Percentiles rank a stretch among this genome's conserved stretches.
phyloP scores from a whole-genome alignment of 441 rosid species.

The Jatropha podagrica region DNA sequence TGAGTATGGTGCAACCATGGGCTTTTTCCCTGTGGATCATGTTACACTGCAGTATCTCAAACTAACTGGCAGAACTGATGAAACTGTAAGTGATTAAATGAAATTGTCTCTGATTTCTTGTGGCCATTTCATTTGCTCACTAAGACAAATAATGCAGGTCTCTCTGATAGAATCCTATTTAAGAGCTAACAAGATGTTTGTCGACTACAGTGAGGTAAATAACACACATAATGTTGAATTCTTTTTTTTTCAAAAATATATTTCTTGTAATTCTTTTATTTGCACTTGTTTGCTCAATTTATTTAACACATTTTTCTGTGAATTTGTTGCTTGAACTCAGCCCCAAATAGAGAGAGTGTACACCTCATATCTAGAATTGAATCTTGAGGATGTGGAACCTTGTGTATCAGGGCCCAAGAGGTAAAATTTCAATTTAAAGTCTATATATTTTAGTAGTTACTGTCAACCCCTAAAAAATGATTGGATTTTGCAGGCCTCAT shows the following conservation, averaged over 20 bases:
- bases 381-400: constrained; percentile 82
- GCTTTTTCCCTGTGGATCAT: constrained; percentile 94
- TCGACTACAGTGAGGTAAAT: constrained; percentile 85
- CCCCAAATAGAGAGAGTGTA: constrained; percentile 69
- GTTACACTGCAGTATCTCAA: constrained; percentile 80
- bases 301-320: not conserved
- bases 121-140: constrained; percentile 25
- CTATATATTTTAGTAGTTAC: not conserved
- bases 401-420: constrained; percentile 93
- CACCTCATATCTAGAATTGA: constrained; percentile 67
- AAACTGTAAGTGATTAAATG: constrained; percentile 48
- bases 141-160: constrained; percentile 49
- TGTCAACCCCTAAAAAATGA: constrained; percentile 15
- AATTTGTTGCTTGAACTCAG: constrained; percentile 36
- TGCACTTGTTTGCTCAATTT: constrained; percentile 13
- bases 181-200: constrained; percentile 89
- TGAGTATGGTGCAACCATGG: constrained; percentile 98
- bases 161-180: constrained; percentile 88
- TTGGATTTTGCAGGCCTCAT: constrained; percentile 65
- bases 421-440: constrained; percentile 31
- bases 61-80: constrained; percentile 84
- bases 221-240: not conserved
- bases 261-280: constrained; percentile 12
- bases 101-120: not conserved
- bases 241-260: constrained; percentile 11